Percentiles rank a stretch among this genome's conserved stretches.
These are phyloP conservation scores for Acacia pycnantha DNA, from an alignment of 331 rosid species.

Conservation along the genomic window DNA sequence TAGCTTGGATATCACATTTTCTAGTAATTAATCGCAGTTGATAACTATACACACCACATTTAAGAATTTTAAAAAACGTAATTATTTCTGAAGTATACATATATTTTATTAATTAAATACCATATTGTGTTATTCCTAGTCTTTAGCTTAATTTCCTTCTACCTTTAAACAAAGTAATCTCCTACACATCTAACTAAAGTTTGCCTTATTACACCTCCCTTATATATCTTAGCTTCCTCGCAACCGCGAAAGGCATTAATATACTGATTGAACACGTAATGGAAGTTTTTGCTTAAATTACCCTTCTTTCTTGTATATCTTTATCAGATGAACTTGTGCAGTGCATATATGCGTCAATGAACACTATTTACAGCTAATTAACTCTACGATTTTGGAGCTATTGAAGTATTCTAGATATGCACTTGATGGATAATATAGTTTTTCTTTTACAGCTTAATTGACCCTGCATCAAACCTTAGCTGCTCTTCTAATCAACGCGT, in stretches of 20 bases:
- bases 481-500: not conserved
- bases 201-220: not conserved
- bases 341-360: not conserved
- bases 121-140: not conserved
- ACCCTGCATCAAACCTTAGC: not conserved
- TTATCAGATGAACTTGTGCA: not conserved
- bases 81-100: not conserved
- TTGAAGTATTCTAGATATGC: not conserved
- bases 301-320: not conserved
- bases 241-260: not conserved
- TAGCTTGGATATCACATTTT: not conserved
- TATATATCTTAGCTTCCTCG: not conserved
- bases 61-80: not conserved
- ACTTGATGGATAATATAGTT: not conserved
- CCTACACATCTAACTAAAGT: not conserved
- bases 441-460: not conserved
- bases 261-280: not conserved
- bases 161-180: not conserved
- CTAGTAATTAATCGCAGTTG: not conserved
- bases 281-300: not conserved
- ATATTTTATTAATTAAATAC: not conserved
- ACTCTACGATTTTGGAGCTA: not conserved
- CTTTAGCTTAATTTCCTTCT: not conserved
- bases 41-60: not conserved
- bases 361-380: not conserved